Evolutionary conservation across 345 rosid genomes (phyloP).

Genomic region (Cardamine chenopodiifolia): DNA sequence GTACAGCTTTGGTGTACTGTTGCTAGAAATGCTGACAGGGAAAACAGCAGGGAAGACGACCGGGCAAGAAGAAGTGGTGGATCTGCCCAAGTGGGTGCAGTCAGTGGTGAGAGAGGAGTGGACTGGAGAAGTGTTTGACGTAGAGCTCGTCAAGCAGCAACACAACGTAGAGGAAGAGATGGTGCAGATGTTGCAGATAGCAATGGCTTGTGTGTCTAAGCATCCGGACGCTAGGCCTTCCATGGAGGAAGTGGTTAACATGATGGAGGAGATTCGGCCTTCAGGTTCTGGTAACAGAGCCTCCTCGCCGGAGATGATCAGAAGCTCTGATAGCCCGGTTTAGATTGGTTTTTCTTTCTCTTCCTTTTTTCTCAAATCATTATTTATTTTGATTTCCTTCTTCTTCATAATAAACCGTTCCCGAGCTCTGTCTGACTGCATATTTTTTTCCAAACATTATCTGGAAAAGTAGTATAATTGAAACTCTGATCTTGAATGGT

Average conservation of each 20-base stretch:
- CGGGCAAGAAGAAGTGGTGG: conserved; percentile 64
- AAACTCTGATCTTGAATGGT: conserved; percentile 14
- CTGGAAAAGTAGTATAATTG: conserved; percentile 31
- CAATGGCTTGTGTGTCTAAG: conserved; percentile 77
- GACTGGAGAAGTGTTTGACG: conserved; percentile 91
- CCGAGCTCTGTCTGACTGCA: conserved; percentile 28
- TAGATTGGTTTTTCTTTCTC: conserved; percentile 19
- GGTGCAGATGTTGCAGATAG: conserved; percentile 93
- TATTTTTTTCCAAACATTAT: conserved; percentile 24
- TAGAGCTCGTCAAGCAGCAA: conserved; percentile 66
- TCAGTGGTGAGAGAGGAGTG: conserved; percentile 90
- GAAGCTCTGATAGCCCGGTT: conserved; percentile 46
- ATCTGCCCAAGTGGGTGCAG: conserved; percentile 89
- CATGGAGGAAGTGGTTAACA: conserved; percentile 71
- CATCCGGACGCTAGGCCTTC: conserved; percentile 75
- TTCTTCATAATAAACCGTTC: conserved; percentile 17
- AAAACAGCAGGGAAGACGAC: conserved; percentile 59
- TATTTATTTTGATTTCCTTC: conserved; percentile 27
- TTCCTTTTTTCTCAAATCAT: conserved; percentile 15
- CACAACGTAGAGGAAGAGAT: conserved; percentile 77
- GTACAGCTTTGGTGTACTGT: conserved; percentile 84
- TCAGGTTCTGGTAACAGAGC: conserved; percentile 50
- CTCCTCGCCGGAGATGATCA: conserved; percentile 55
- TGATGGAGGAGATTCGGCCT: conserved; percentile 78
- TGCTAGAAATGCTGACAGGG: conserved; percentile 87